Conservation (phyloP, 2,329 filamentous ascomycete genomes). For the Pestalotiopsis sp. region DNA sequence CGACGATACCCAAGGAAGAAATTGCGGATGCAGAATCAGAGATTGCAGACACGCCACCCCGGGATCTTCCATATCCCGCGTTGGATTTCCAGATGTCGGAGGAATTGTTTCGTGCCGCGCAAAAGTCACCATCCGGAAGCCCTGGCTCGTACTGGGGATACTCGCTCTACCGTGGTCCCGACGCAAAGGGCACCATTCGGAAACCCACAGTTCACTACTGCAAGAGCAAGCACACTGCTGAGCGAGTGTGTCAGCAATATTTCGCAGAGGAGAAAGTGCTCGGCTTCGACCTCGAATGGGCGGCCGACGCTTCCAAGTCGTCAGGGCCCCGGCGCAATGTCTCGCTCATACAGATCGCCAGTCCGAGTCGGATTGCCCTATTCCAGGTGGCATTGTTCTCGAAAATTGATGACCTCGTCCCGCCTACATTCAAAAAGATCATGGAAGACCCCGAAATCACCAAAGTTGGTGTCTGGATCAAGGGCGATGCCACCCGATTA, state of each 20-base stretch:
- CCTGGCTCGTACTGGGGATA: conserved; percentile 69
- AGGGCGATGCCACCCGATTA: conserved; percentile 70
- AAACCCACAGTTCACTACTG: conserved; percentile 79
- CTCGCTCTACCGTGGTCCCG: conserved; percentile 62
- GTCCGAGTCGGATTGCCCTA: conserved; percentile 73
- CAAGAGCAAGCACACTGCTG: conserved; percentile 65
- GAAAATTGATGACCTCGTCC: conserved; percentile 60
- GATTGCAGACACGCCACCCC: conserved; percentile 17
- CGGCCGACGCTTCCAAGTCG: conserved; percentile 47
- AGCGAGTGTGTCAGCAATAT: conserved; percentile 63
- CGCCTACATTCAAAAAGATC: conserved; percentile 70
- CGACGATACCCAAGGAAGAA: not conserved
- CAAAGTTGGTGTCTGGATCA: conserved; percentile 79
- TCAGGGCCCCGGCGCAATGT: conserved; percentile 67
- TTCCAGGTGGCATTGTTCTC: conserved; percentile 77
- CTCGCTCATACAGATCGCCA: conserved; percentile 82
- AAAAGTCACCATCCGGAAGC: conserved; percentile 44
- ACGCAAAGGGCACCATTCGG: conserved; percentile 42
- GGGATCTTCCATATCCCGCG: conserved; percentile 18
- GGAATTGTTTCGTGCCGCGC: conserved; percentile 50
- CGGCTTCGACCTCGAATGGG: conserved; percentile 94
- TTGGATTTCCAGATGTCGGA: conserved; percentile 48
- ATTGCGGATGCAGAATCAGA: not conserved
- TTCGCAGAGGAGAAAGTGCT: conserved; percentile 72
- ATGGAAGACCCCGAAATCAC: conserved; percentile 71